Percentiles rank a stretch among this genome's conserved stretches.
Evolutionary conservation across 306 rosid genomes (phyloP).

Genomic region (Cucumis melo): DNA sequence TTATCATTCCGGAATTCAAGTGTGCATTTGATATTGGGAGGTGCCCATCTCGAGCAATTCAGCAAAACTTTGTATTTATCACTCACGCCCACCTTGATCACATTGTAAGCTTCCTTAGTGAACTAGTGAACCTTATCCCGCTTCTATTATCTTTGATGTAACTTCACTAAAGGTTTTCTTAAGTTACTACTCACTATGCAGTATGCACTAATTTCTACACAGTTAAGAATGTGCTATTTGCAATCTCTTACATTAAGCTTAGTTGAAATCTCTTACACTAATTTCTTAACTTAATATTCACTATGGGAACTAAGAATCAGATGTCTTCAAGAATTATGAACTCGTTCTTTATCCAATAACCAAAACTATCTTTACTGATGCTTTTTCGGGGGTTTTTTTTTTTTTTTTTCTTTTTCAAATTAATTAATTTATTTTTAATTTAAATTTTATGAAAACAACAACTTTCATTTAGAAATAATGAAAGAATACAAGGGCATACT

Average conservation of each 20-base stretch:
- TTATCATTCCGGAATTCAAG: constrained; percentile 77
- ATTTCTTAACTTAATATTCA: too few relatives aligned
- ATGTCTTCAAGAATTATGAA: neutral
- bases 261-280: too few relatives aligned
- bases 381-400: neutral
- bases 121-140: neutral
- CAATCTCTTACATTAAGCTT: neutral
- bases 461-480: too few relatives aligned
- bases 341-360: neutral
- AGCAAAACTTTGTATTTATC: constrained; percentile 66
- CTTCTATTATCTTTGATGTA: neutral
- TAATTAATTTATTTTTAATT: too few relatives aligned
- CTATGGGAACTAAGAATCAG: neutral
- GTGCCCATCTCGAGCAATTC: constrained; percentile 75
- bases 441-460: too few relatives aligned
- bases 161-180: neutral
- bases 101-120: constrained; percentile 47
- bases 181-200: neutral
- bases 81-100: constrained; percentile 99
- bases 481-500: too few relatives aligned
- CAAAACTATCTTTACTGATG: neutral
- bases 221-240: neutral
- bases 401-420: too few relatives aligned
- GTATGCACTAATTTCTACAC: neutral
- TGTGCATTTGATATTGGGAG: constrained; percentile 87